Evolutionary conservation across 768 basidiomycete species (phyloP).

Genomic region (Calvatia gigantea): DNA sequence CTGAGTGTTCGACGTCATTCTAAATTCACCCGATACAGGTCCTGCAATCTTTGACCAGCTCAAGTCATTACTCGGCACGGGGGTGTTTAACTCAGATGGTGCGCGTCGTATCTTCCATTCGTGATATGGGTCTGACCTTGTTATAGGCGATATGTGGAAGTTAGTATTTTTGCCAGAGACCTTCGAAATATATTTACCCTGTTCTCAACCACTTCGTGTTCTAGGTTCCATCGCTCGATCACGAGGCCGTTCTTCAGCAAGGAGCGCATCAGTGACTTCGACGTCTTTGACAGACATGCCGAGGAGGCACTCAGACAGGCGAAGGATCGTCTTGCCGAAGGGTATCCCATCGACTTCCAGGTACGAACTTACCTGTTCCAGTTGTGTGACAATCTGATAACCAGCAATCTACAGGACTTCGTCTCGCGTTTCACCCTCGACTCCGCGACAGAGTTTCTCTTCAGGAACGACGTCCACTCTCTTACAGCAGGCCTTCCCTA

Average conservation of each 20-base stretch:
- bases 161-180: conserved; percentile 22
- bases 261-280: conserved; percentile 59
- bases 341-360: conserved; percentile 58
- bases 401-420: conserved; percentile 29
- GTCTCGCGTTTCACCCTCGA: conserved; percentile 57
- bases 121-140: too few relatives aligned
- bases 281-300: conserved; percentile 55
- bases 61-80: conserved; percentile 43
- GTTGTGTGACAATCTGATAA: neutral
- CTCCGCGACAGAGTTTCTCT: conserved; percentile 60
- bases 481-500: conserved; percentile 48
- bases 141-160: conserved; percentile 69
- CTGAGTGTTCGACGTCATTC: conserved; percentile 18
- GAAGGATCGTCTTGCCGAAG: conserved; percentile 34
- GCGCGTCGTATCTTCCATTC: conserved; percentile 10
- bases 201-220: neutral
- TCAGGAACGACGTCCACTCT: conserved; percentile 48
- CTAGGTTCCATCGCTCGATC: conserved; percentile 59
- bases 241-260: conserved; percentile 68
- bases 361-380: too few relatives aligned
- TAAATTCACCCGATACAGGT: too few relatives aligned
- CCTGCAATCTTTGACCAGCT: conserved; percentile 24
- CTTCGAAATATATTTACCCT: neutral
- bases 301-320: conserved; percentile 42
- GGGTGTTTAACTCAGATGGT: conserved; percentile 63